phyloP scores from a whole-genome alignment of 2,329 filamentous ascomycete genomes.

The Orbilia blumenaviensis region DNA sequence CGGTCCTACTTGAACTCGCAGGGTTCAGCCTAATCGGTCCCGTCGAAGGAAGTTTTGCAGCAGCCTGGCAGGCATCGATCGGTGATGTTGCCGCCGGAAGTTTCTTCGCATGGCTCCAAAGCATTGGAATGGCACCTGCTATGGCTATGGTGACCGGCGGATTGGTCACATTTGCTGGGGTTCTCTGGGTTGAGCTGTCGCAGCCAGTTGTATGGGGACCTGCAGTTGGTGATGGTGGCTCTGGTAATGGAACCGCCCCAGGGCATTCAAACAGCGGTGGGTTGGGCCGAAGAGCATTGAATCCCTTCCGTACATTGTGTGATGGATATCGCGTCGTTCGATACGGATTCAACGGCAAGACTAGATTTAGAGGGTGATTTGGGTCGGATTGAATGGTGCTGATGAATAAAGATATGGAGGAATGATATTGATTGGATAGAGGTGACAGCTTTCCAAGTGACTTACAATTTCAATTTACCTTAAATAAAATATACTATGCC shows the following conservation, averaged over 20 bases:
- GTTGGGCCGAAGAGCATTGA: background rate
- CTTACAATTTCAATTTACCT: no score
- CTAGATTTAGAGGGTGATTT: background rate
- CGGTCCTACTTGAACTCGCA: slow-evolving; percentile 34
- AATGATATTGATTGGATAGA: no score
- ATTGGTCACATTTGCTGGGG: slow-evolving; percentile 15
- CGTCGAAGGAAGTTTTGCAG: slow-evolving; percentile 25
- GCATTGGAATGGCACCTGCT: slow-evolving; percentile 18
- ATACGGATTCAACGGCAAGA: background rate
- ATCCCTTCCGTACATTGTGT: background rate
- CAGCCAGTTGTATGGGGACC: background rate
- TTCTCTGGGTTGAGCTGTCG: slow-evolving; percentile 31
- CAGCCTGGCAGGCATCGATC: slow-evolving; percentile 24
- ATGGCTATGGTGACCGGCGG: slow-evolving; percentile 3
- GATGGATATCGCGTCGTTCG: background rate
- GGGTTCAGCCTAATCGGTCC: slow-evolving; percentile 25
- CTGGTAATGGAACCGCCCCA: background rate
- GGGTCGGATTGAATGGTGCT: background rate
- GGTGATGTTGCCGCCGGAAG: slow-evolving; percentile 32
- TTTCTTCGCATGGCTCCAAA: slow-evolving; percentile 48
- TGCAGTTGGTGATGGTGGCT: background rate
- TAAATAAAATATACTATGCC: no score
- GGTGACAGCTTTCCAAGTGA: no score
- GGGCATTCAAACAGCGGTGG: background rate
- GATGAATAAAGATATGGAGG: background rate